phyloP scores from a whole-genome alignment of 1,139 yeast genomes.

The Pichia sp. region DNA sequence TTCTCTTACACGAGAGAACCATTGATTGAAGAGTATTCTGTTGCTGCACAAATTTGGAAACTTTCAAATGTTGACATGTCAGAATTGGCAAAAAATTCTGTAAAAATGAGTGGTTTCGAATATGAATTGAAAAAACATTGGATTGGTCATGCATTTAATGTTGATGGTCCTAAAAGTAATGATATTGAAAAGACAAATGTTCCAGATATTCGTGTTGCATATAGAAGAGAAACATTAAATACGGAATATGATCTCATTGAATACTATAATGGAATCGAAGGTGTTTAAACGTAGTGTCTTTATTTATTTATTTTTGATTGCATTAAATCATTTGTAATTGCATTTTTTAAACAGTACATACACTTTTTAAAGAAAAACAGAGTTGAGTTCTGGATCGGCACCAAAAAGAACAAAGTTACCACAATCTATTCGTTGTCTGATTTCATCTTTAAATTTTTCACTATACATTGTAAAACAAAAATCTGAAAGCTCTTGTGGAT shows the following conservation, averaged over 20 bases:
- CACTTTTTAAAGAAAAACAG: background rate
- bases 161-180: conserved; percentile 65
- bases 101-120: conserved; percentile 90
- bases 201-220: conserved; percentile 78
- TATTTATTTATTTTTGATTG: background rate
- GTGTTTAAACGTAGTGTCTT: background rate
- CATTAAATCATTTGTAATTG: background rate
- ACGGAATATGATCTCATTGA: conserved; percentile 72
- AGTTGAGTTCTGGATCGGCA: background rate
- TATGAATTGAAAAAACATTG: conserved; percentile 78
- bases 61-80: conserved; percentile 94
- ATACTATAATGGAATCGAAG: conserved; percentile 38
- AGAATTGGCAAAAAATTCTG: conserved; percentile 80
- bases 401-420: conserved; percentile 24
- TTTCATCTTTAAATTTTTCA: conserved; percentile 14
- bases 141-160: conserved; percentile 69
- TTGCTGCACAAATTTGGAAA: conserved; percentile 95
- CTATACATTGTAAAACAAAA: conserved; percentile 17
- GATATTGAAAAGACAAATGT: conserved; percentile 92
- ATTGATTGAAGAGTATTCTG: conserved; percentile 94
- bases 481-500: conserved; percentile 20
- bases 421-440: conserved; percentile 13
- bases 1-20: conserved; percentile 97
- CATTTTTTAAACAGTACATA: background rate
- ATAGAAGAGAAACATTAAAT: conserved; percentile 71